Evolutionary conservation across 2,329 filamentous ascomycete species (phyloP).

Genomic region (Trichoderma pleuroti): DNA sequence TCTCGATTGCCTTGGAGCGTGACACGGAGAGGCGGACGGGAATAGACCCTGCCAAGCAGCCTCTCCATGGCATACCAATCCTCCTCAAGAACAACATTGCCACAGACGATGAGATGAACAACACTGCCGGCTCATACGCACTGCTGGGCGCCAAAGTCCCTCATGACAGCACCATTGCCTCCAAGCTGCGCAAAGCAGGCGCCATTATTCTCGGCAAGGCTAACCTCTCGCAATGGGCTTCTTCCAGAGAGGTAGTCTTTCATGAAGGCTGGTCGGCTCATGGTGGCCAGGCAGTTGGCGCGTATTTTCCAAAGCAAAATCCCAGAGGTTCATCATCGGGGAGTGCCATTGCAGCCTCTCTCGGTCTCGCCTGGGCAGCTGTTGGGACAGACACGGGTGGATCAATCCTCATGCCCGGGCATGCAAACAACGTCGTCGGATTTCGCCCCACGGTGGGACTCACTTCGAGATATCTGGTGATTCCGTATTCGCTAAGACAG

Average conservation of each 20-base stretch:
- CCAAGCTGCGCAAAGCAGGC: conserved; percentile 56
- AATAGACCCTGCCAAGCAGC: conserved; percentile 3
- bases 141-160: conserved; percentile 55
- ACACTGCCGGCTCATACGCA: conserved; percentile 60
- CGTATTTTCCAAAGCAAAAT: conserved; percentile 59
- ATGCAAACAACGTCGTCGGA: conserved; percentile 59
- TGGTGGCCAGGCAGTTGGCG: conserved; percentile 58
- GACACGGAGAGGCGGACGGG: conserved; percentile 28
- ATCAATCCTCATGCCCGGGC: conserved; percentile 56
- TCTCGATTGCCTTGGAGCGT: conserved; percentile 35
- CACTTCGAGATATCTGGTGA: conserved; percentile 58
- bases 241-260: conserved; percentile 51
- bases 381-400: conserved; percentile 56
- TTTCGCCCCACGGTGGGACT: conserved; percentile 67
- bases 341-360: conserved; percentile 54
- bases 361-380: conserved; percentile 56
- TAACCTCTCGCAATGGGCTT: conserved; percentile 61
- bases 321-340: conserved; percentile 60
- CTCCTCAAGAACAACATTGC: conserved; percentile 67
- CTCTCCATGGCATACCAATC: conserved; percentile 63
- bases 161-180: conserved; percentile 42
- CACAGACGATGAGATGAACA: conserved; percentile 60
- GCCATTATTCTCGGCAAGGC: conserved; percentile 62
- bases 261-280: conserved; percentile 62
- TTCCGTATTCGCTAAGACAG: conserved; percentile 62